Evolutionary conservation across 352 stramenopile genomes (phyloP).

Genomic region (Phytophthora constricta): DNA sequence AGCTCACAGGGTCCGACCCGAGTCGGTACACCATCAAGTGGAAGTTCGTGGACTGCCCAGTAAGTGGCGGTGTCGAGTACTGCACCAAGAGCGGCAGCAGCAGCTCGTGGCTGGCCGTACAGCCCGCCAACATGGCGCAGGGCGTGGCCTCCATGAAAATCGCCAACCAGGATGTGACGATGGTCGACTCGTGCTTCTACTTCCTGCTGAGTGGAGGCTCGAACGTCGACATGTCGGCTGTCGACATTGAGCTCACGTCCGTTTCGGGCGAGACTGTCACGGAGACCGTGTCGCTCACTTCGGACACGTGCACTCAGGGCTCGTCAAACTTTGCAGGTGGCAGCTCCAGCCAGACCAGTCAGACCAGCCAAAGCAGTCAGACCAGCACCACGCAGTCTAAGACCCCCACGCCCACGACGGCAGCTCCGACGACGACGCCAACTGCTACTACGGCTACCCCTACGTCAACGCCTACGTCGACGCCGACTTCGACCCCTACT

Average conservation of each 20-base stretch:
- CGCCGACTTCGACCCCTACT: conserved; percentile 7
- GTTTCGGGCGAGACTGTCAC: conserved; percentile 56
- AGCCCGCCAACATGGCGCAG: conserved; percentile 47
- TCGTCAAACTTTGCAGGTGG: conserved; percentile 27
- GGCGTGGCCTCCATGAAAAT: conserved; percentile 49
- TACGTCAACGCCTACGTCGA: conserved; percentile 4
- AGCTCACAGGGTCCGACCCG: conserved; percentile 48
- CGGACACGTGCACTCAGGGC: conserved; percentile 49
- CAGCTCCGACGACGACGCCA: conserved; percentile 20
- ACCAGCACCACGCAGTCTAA: conserved; percentile 25
- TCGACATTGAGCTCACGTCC: conserved; percentile 60
- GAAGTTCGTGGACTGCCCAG: conserved; percentile 57
- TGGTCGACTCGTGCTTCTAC: conserved; percentile 77
- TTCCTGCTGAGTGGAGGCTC: conserved; percentile 51
- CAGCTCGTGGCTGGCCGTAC: conserved; percentile 49
- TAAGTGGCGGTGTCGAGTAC: conserved; percentile 51
- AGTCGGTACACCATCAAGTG: conserved; percentile 55
- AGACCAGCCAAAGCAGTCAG: conserved; percentile 18
- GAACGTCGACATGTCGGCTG: conserved; percentile 38
- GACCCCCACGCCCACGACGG: background rate
- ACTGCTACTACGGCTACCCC: conserved; percentile 7
- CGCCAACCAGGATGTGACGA: conserved; percentile 61
- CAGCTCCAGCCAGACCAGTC: conserved; percentile 20
- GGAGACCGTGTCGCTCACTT: conserved; percentile 53
- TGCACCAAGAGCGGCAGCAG: conserved; percentile 63